Conservation (phyloP, 495 filamentous ascomycete species). For the Parathielavia appendiculata region DNA sequence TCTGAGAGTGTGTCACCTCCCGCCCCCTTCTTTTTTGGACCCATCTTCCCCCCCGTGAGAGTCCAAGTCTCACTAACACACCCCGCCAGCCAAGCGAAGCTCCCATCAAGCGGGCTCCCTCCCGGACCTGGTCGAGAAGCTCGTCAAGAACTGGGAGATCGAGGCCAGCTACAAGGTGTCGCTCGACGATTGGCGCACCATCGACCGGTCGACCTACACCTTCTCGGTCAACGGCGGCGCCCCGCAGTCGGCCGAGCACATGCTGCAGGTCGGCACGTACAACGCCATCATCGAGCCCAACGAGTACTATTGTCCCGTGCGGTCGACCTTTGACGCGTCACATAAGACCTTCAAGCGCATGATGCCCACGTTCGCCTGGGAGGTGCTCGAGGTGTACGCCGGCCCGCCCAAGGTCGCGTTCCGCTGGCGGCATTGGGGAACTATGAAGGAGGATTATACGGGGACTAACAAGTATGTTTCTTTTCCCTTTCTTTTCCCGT, state of each 20-base stretch:
- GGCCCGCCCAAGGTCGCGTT: conserved; percentile 57
- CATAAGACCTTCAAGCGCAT: conserved; percentile 66
- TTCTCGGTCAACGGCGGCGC: conserved; percentile 59
- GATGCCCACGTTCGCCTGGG: conserved; percentile 68
- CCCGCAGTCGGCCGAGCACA: conserved; percentile 53
- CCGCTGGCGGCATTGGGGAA: conserved; percentile 62
- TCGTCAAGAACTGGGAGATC: conserved; percentile 69
- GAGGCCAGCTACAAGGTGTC: conserved; percentile 61
- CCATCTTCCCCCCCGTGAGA: too few relatives aligned
- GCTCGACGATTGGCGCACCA: conserved; percentile 58
- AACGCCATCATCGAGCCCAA: conserved; percentile 59
- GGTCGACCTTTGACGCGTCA: conserved; percentile 52
- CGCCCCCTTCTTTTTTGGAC: neutral
- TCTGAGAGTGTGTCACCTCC: conserved; percentile 42
- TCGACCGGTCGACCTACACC: conserved; percentile 50
- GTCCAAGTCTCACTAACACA: too few relatives aligned
- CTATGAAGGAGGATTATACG: conserved; percentile 59
- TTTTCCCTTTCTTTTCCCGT: conserved; percentile 3
- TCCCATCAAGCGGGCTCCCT: conserved; percentile 52
- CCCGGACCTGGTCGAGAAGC: conserved; percentile 57
- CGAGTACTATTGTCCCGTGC: conserved; percentile 56
- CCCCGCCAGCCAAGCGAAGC: conserved; percentile 46
- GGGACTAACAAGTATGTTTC: conserved; percentile 52
- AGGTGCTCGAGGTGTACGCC: conserved; percentile 60
- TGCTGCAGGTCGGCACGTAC: conserved; percentile 63